A percentile compares a stretch with the other conserved stretches of the same genome.
Evolutionary conservation across 2,329 filamentous ascomycete species (phyloP).

Genomic region (Trichophyton equinum): DNA sequence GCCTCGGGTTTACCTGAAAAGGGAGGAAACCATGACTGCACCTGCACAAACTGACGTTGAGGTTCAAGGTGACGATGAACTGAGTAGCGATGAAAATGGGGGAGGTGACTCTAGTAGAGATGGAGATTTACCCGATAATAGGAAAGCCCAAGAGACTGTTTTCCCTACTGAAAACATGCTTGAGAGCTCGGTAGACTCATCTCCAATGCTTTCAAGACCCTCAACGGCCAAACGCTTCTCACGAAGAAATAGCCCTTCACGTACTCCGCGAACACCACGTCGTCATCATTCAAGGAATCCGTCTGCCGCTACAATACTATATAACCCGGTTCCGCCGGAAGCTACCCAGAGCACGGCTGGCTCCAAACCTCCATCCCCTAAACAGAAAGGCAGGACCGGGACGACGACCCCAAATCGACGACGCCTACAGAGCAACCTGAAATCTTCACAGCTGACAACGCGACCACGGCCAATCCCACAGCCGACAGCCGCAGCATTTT

Average conservation of each 20-base stretch:
- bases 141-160: not conserved
- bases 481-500: slow-evolving; percentile 35
- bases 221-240: slow-evolving; percentile 33
- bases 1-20: not conserved
- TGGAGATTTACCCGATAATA: not conserved
- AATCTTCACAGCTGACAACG: not conserved
- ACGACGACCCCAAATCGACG: slow-evolving; percentile 4
- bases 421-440: not conserved
- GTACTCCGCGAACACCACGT: slow-evolving; percentile 28
- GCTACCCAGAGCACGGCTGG: not conserved
- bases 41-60: slow-evolving; percentile 64
- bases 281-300: slow-evolving; percentile 56
- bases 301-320: slow-evolving; percentile 74
- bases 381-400: not conserved
- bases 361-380: not conserved
- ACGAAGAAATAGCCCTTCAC: slow-evolving; percentile 24
- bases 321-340: slow-evolving; percentile 49
- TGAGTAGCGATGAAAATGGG: slow-evolving; percentile 68
- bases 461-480: slow-evolving; percentile 4
- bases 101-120: slow-evolving; percentile 28
- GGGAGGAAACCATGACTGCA: slow-evolving; percentile 10
- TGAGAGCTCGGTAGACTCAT: slow-evolving; percentile 20
- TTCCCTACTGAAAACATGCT: not conserved
- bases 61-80: slow-evolving; percentile 61
- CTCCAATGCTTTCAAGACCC: slow-evolving; percentile 28